phyloP scores from a whole-genome alignment of 169 alveolate genomes.

The Cryptosporidium viatorum region DNA sequence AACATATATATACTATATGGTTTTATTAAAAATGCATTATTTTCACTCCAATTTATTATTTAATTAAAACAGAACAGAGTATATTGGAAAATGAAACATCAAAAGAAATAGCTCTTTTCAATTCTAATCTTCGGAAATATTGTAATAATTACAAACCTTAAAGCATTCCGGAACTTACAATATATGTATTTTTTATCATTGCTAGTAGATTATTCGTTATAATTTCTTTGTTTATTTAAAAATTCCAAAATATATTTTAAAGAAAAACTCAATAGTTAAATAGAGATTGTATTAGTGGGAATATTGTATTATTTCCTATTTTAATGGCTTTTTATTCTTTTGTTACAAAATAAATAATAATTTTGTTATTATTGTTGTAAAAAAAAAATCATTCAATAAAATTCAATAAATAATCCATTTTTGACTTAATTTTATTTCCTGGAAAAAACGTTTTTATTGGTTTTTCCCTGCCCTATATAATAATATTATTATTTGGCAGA shows the following conservation, averaged over 20 bases:
- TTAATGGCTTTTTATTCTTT: no score
- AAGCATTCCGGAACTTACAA: background rate
- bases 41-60: background rate
- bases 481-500: background rate
- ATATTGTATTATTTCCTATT: no score
- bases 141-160: background rate
- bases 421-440: background rate
- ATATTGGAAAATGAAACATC: background rate
- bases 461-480: background rate
- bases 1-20: background rate
- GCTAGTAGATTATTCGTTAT: background rate
- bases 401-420: background rate
- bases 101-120: background rate
- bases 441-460: background rate
- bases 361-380: background rate
- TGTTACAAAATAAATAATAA: background rate
- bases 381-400: background rate
- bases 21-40: background rate
- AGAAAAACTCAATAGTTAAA: no score
- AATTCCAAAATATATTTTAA: background rate
- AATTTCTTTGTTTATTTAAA: background rate
- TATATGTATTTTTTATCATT: background rate
- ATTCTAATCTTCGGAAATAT: background rate
- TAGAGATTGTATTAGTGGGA: background rate
- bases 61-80: background rate